Evolutionary conservation across 2,329 filamentous ascomycete species (phyloP).

Genomic region (Pseudogymnoascus sp.): DNA sequence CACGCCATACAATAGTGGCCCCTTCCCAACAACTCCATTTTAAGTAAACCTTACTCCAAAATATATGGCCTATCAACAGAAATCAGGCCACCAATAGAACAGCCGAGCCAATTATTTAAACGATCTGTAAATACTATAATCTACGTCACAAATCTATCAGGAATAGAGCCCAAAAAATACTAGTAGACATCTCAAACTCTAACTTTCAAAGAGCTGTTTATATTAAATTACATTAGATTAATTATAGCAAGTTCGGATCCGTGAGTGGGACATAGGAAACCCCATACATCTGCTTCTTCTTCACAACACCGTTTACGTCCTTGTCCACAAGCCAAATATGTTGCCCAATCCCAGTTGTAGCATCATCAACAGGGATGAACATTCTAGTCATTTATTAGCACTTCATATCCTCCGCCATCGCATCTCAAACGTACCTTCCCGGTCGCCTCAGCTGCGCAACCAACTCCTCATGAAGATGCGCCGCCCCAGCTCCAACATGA

Average conservation of each 20-base stretch:
- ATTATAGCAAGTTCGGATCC: slow-evolving; percentile 42
- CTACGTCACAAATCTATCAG: neutral
- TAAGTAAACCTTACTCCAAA: neutral
- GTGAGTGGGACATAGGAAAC: slow-evolving; percentile 75
- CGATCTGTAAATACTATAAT: neutral
- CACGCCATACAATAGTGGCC: neutral
- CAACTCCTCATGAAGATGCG: slow-evolving; percentile 63
- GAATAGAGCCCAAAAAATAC: neutral
- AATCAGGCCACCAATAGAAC: neutral
- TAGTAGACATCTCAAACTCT: neutral
- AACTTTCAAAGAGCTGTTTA: neutral
- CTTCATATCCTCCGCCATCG: neutral
- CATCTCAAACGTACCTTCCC: slow-evolving; percentile 46
- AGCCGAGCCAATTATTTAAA: neutral
- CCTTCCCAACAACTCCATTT: neutral
- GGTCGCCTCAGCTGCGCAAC: slow-evolving; percentile 72
- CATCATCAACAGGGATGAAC: slow-evolving; percentile 69
- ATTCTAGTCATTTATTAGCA: slow-evolving; percentile 40
- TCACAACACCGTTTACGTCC: slow-evolving; percentile 55
- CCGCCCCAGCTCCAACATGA: slow-evolving; percentile 85
- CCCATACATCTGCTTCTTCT: slow-evolving; percentile 57
- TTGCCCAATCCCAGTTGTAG: slow-evolving; percentile 44
- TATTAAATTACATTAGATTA: neutral
- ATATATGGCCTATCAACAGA: neutral
- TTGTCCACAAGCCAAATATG: slow-evolving; percentile 72